Evolutionary conservation across 2,329 filamentous ascomycete species (phyloP).

Genomic region (Scleromitrula shiraiana): DNA sequence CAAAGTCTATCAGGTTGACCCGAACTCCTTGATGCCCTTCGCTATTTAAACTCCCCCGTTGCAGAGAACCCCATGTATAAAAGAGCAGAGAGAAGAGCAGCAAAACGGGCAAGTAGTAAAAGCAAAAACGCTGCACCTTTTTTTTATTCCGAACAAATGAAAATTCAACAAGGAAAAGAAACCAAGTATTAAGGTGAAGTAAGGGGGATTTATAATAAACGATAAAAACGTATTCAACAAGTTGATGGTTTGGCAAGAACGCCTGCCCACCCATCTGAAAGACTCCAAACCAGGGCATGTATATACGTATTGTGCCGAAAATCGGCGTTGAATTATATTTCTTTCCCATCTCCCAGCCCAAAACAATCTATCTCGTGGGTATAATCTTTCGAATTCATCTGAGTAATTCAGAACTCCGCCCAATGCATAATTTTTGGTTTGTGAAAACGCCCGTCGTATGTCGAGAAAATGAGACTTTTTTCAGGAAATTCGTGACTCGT

Average conservation of each 20-base stretch:
- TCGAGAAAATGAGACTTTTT: background rate
- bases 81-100: background rate
- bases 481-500: conserved; percentile 5
- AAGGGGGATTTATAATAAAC: background rate
- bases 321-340: background rate
- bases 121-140: background rate
- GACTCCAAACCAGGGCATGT: background rate
- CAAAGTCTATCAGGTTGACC: too few relatives aligned
- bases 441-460: conserved; percentile 1
- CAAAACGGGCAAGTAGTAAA: background rate
- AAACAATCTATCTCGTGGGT: conserved; percentile 26
- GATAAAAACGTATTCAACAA: background rate
- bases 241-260: too few relatives aligned
- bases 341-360: conserved; percentile 11
- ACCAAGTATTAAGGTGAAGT: background rate
- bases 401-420: conserved; percentile 25
- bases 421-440: conserved; percentile 22
- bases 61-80: background rate
- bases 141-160: background rate
- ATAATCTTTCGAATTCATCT: conserved; percentile 21
- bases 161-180: background rate
- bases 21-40: too few relatives aligned
- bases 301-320: background rate
- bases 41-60: background rate
- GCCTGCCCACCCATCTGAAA: background rate